These are phyloP conservation scores for Uronychia binucleata DNA, from an alignment of 73 alveolate genomes.

Conservation along the genomic window DNA sequence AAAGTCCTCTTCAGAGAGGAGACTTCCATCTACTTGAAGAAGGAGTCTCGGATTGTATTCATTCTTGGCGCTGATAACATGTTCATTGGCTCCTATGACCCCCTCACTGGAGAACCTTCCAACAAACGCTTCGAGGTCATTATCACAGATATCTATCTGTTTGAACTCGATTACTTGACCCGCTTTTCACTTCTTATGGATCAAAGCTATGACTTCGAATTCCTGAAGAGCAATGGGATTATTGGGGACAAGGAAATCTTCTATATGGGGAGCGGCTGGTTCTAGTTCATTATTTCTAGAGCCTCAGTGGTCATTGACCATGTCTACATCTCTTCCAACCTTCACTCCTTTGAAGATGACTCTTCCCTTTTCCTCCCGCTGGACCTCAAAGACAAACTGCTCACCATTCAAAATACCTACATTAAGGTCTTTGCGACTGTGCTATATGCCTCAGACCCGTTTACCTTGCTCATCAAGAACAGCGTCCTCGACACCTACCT, in stretches of 20 bases:
- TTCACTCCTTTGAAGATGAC: neutral
- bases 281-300: neutral
- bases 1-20: neutral
- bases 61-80: neutral
- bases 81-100: neutral
- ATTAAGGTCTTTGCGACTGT: neutral
- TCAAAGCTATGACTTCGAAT: neutral
- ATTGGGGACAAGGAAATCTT: neutral
- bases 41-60: neutral
- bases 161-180: neutral
- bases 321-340: neutral
- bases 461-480: neutral
- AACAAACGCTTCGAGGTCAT: neutral
- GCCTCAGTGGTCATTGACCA: neutral
- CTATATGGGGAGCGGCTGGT: neutral
- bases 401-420: neutral
- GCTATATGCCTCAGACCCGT: neutral
- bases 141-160: neutral
- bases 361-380: neutral
- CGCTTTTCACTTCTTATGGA: neutral
- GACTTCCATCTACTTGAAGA: neutral
- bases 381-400: neutral
- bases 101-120: neutral
- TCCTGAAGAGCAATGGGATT: neutral
- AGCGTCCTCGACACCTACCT: slow-evolving; percentile 5